Percentiles rank a stretch among this genome's conserved stretches.
Evolutionary conservation across 139 green algal species (phyloP).

Genomic region (Tetradesmus obliquus): DNA sequence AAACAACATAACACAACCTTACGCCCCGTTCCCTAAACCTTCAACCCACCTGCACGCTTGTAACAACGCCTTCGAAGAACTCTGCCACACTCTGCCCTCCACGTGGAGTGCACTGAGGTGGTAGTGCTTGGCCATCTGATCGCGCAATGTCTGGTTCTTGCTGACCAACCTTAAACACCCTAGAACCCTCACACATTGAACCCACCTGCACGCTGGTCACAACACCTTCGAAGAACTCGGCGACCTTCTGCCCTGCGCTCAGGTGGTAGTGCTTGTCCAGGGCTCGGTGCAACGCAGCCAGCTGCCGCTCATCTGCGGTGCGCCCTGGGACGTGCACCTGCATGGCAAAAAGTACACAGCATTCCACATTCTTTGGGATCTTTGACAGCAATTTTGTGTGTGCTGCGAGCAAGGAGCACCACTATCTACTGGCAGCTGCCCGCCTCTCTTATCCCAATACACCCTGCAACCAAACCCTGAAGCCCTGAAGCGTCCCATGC

Average conservation of each 20-base stretch:
- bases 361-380: too few relatives aligned
- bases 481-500: background rate
- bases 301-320: background rate
- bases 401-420: background rate
- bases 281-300: background rate
- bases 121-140: conserved; percentile 32
- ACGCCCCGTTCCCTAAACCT: too few relatives aligned
- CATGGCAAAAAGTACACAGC: background rate
- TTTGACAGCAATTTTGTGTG: background rate
- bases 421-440: too few relatives aligned
- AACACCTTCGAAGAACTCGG: conserved; percentile 31
- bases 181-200: too few relatives aligned
- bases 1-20: too few relatives aligned
- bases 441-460: too few relatives aligned
- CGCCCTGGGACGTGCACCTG: conserved; percentile 21
- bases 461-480: too few relatives aligned
- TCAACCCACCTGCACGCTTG: conserved; percentile 31
- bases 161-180: too few relatives aligned
- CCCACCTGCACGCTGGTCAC: conserved; percentile 33
- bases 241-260: conserved; percentile 36
- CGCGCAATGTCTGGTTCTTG: background rate
- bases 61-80: conserved; percentile 14
- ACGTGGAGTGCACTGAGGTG: background rate
- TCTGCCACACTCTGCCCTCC: conserved; percentile 33
- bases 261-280: conserved; percentile 44